Conservation (phyloP, 2,329 filamentous ascomycete genomes). For the Ophiostoma populinum region DNA sequence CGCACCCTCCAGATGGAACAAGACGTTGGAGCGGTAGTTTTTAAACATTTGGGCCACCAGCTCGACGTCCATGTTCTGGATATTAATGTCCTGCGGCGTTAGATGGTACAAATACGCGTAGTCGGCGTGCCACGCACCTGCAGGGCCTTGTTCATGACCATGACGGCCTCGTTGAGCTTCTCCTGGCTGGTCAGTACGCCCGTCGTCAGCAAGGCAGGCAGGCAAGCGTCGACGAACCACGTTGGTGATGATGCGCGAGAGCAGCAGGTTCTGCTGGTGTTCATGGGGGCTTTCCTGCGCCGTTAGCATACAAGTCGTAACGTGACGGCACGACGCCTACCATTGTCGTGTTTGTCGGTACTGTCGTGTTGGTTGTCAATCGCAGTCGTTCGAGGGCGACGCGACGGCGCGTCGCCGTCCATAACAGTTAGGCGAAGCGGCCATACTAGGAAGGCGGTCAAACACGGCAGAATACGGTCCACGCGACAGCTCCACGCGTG, state of each 20-base stretch:
- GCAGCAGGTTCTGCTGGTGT: conserved; percentile 78
- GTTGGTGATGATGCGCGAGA: conserved; percentile 93
- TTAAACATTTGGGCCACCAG: conserved; percentile 99
- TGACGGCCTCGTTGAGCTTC: conserved; percentile 88
- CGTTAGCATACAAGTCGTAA: too few relatives aligned
- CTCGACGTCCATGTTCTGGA: conserved; percentile 98
- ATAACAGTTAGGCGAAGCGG: neutral
- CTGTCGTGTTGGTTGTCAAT: neutral
- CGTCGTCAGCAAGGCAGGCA: neutral
- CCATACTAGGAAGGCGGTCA: conserved; percentile 4
- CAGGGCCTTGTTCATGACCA: conserved; percentile 82
- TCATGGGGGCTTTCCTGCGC: conserved; percentile 83
- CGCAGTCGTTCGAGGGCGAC: neutral
- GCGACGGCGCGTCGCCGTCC: conserved; percentile 3
- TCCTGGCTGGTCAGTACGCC: conserved; percentile 40
- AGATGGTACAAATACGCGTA: too few relatives aligned
- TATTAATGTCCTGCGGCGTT: conserved; percentile 66
- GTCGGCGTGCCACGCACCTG: conserved; percentile 37
- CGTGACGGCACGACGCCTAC: too few relatives aligned
- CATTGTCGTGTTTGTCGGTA: neutral
- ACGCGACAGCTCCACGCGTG: neutral
- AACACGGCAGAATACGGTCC: neutral
- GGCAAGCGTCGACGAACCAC: conserved; percentile 49
- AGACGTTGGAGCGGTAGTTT: conserved; percentile 95
- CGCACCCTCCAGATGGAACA: conserved; percentile 90